Evolutionary conservation across 257 asterid genomes (phyloP).

Genomic region (Nicotiana tabacum): DNA sequence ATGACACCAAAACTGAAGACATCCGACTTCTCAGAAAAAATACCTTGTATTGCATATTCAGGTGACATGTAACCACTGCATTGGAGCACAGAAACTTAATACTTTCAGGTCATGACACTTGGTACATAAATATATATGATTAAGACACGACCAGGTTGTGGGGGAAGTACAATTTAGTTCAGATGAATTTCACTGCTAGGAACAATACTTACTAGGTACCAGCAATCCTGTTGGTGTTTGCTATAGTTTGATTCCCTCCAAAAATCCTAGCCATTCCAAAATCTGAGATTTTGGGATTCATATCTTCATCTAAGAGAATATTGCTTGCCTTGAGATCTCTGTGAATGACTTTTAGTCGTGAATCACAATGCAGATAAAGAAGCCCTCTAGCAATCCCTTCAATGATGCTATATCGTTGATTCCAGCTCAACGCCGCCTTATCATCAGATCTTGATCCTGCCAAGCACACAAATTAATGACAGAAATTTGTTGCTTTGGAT

Average conservation of each 20-base stretch:
- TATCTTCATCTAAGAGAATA: not conserved
- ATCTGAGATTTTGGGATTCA: not conserved
- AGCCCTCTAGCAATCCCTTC: conserved; percentile 18
- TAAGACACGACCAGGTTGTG: too few relatives aligned
- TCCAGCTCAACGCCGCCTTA: not conserved
- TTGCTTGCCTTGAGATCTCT: not conserved
- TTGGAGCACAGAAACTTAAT: not conserved
- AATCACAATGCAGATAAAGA: conserved; percentile 20
- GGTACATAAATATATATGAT: not conserved
- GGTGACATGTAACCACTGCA: conserved; percentile 4
- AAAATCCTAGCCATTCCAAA: conserved; percentile 17
- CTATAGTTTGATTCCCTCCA: conserved; percentile 12
- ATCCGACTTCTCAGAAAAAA: not conserved
- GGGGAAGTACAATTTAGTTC: not conserved
- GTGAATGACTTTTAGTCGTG: conserved; percentile 1
- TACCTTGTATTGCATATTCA: conserved; percentile 1
- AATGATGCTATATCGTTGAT: conserved; percentile 5
- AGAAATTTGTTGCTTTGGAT: too few relatives aligned
- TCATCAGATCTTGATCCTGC: conserved; percentile 6
- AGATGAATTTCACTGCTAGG: not conserved
- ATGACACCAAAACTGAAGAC: conserved; percentile 15
- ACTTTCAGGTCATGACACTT: too few relatives aligned
- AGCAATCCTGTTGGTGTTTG: conserved; percentile 9
- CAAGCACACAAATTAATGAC: not conserved
- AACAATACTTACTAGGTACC: conserved; percentile 12